Evolutionary conservation across 2,329 filamentous ascomycete species (phyloP).

Genomic region (Sclerotinia minor): DNA sequence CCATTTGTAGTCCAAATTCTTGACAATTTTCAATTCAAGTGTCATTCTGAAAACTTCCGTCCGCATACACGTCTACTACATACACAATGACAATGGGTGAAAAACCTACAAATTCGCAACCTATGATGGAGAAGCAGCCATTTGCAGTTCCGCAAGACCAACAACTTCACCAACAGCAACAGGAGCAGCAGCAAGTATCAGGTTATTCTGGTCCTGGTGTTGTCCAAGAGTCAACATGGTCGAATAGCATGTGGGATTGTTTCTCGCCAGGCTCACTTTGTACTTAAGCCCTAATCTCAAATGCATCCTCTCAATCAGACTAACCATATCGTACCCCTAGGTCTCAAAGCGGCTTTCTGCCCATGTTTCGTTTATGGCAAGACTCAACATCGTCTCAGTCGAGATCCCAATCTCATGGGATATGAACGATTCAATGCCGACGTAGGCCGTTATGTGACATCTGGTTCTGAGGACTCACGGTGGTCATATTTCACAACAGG

Average conservation of each 20-base stretch:
- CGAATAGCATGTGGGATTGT: conserved; percentile 21
- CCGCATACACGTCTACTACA: not conserved
- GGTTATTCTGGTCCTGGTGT: conserved; percentile 6
- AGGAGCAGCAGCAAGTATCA: conserved; percentile 7
- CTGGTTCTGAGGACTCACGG: conserved; percentile 19
- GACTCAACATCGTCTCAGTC: conserved; percentile 31
- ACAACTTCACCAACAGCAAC: not conserved
- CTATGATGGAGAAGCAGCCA: not conserved
- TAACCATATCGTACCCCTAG: conserved; percentile 24
- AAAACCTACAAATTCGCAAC: not conserved
- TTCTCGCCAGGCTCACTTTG: conserved; percentile 15
- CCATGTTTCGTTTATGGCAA: conserved; percentile 39
- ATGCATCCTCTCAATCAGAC: not conserved
- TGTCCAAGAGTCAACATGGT: conserved; percentile 16
- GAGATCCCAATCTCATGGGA: conserved; percentile 32
- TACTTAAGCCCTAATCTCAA: not conserved
- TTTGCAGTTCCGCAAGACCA: conserved; percentile 1
- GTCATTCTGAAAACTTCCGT: not conserved
- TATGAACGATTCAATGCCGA: conserved; percentile 37
- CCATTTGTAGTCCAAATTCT: not conserved
- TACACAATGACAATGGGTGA: conserved; percentile 9
- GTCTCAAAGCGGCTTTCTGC: conserved; percentile 35
- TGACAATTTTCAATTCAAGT: not conserved
- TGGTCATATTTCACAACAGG: conserved; percentile 6
- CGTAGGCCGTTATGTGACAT: conserved; percentile 12